phyloP scores from a whole-genome alignment of 345 rosid species.

The Lumnitzera littorea region DNA sequence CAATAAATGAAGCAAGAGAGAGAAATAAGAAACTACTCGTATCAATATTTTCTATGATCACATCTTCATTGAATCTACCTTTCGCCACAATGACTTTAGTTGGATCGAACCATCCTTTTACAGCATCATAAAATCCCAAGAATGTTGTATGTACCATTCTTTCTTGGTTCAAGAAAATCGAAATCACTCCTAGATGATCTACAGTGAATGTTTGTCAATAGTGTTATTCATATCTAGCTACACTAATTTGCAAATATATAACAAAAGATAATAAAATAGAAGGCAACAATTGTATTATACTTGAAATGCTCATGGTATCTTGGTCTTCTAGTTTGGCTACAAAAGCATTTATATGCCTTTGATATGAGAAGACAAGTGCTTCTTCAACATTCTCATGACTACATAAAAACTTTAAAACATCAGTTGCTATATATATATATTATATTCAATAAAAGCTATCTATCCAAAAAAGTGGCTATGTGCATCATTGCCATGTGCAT shows the following conservation, averaged over 20 bases:
- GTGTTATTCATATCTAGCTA: no score
- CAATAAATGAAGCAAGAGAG: no score
- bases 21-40: constrained; percentile 24
- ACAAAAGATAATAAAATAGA: not conserved
- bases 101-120: constrained; percentile 25
- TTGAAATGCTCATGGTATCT: constrained; percentile 32
- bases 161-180: constrained; percentile 34
- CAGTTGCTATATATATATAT: not conserved
- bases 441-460: constrained; percentile 28
- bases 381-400: constrained; percentile 34
- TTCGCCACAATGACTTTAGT: constrained; percentile 25
- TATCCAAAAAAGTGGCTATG: constrained; percentile 22
- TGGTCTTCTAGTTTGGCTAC: constrained; percentile 42
- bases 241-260: no score
- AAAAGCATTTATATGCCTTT: constrained; percentile 45
- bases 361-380: constrained; percentile 39
- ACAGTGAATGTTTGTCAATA: not conserved
- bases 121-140: constrained; percentile 49
- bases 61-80: constrained; percentile 36
- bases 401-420: not conserved
- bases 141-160: constrained; percentile 43
- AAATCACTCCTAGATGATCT: constrained; percentile 42
- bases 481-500: constrained; percentile 31
- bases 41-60: constrained; percentile 52
- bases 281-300: constrained; percentile 8